These are phyloP conservation scores for Amylostereum areolatum DNA, from an alignment of 1,284 basidiomycete genomes.

Conservation along the genomic window DNA sequence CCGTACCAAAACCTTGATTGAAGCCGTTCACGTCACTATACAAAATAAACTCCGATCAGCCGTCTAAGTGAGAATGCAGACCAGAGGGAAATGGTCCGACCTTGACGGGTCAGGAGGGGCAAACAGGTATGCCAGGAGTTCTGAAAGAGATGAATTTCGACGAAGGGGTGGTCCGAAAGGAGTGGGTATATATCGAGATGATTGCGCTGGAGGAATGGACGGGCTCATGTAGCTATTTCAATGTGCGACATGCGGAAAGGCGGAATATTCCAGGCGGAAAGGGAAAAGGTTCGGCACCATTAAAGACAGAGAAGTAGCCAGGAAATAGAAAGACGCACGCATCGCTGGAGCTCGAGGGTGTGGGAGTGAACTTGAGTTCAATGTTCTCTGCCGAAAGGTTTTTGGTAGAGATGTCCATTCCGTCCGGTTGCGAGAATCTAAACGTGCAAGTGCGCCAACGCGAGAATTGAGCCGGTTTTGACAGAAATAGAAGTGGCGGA, in stretches of 20 bases:
- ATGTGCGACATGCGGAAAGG: too few relatives aligned
- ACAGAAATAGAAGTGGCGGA: conserved; percentile 2
- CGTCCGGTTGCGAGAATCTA: background rate
- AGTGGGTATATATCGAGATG: conserved; percentile 20
- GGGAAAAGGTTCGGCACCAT: too few relatives aligned
- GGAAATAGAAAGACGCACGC: background rate
- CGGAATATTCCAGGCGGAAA: too few relatives aligned
- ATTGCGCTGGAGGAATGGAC: conserved; percentile 7
- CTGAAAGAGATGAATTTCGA: conserved; percentile 50
- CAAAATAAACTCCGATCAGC: background rate
- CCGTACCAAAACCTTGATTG: conserved; percentile 20
- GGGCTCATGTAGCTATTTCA: background rate
- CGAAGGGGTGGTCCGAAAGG: conserved; percentile 42
- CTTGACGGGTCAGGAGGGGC: conserved; percentile 58
- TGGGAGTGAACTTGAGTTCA: background rate
- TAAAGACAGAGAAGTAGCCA: background rate
- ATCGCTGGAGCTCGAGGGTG: background rate
- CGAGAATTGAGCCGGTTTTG: background rate
- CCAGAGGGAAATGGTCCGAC: conserved; percentile 29
- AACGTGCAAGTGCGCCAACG: background rate
- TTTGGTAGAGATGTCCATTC: background rate
- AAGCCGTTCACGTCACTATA: conserved; percentile 11
- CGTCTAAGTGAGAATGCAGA: background rate
- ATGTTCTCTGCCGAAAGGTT: background rate
- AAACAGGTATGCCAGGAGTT: conserved; percentile 64